phyloP scores from a whole-genome alignment of 805 yeast genomes.

The Saitoella complicata region DNA sequence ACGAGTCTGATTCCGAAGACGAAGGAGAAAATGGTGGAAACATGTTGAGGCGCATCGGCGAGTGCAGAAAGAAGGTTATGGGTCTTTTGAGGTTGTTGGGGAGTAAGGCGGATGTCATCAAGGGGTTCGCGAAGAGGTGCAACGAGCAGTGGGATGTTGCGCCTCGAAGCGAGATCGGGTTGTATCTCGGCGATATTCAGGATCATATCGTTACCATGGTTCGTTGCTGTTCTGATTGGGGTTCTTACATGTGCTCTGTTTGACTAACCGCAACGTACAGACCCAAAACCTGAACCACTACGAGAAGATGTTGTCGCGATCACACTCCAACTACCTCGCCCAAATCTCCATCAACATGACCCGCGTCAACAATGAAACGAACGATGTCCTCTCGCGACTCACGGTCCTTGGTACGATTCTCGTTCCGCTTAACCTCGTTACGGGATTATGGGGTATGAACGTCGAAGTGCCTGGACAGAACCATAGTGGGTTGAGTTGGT shows the following conservation, averaged over 20 bases:
- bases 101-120: slow-evolving; percentile 92
- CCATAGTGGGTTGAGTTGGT: slow-evolving; percentile 44
- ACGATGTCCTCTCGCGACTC: slow-evolving; percentile 1
- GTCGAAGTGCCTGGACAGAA: slow-evolving; percentile 90
- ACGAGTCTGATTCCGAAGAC: slow-evolving; percentile 28
- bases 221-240: too few relatives aligned
- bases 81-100: slow-evolving; percentile 69
- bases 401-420: slow-evolving; percentile 68
- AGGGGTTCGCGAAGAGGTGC: slow-evolving; percentile 84
- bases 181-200: slow-evolving; percentile 93
- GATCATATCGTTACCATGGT: slow-evolving; percentile 97
- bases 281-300: slow-evolving; percentile 76
- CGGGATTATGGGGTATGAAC: slow-evolving; percentile 99
- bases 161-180: slow-evolving; percentile 72
- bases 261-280: too few relatives aligned
- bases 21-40: slow-evolving; percentile 45
- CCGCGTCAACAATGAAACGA: slow-evolving; percentile 88
- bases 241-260: too few relatives aligned
- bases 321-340: slow-evolving; percentile 92
- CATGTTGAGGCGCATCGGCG: slow-evolving; percentile 88
- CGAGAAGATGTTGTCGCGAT: slow-evolving; percentile 80
- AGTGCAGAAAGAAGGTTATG: slow-evolving; percentile 89
- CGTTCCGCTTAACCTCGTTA: slow-evolving; percentile 82
- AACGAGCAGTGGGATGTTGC: slow-evolving; percentile 70
- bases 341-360: slow-evolving; percentile 98